phyloP scores from a whole-genome alignment of 805 yeast genomes.

The Ogataea degrootiae region DNA sequence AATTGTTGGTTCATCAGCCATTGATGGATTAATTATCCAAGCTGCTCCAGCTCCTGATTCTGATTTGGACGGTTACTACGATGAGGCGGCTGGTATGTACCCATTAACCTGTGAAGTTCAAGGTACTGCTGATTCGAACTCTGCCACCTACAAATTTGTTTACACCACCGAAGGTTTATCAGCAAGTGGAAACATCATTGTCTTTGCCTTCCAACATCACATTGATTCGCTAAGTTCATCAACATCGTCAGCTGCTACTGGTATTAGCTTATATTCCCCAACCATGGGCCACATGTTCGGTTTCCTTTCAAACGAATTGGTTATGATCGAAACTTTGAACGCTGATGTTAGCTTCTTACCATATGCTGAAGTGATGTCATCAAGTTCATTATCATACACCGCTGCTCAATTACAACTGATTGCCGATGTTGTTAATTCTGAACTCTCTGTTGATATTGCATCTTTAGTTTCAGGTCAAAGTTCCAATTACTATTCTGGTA shows the following conservation, averaged over 20 bases:
- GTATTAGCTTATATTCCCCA: constrained; percentile 37
- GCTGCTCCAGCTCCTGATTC: constrained; percentile 40
- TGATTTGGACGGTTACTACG: constrained; percentile 43
- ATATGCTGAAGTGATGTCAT: constrained; percentile 38
- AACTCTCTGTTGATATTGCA: constrained; percentile 40
- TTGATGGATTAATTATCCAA: constrained; percentile 43
- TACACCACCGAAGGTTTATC: constrained; percentile 41
- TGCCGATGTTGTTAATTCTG: constrained; percentile 42
- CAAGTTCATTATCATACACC: constrained; percentile 29
- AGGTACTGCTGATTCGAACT: constrained; percentile 34
- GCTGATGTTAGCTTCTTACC: constrained; percentile 42
- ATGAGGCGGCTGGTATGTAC: constrained; percentile 64
- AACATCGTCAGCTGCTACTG: constrained; percentile 25
- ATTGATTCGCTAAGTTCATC: constrained; percentile 30
- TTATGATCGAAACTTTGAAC: constrained; percentile 38
- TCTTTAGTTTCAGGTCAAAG: constrained; percentile 33
- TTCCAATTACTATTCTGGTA: constrained; percentile 50
- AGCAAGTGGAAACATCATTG: constrained; percentile 33
- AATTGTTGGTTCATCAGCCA: constrained; percentile 34
- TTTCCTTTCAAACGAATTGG: constrained; percentile 34
- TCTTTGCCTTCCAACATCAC: constrained; percentile 50
- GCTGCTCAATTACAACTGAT: constrained; percentile 38
- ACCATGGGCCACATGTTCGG: constrained; percentile 45
- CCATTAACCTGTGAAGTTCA: constrained; percentile 32
- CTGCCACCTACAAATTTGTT: constrained; percentile 34